Evolutionary conservation across 176 grass and related monocot genomes (phyloP).

Genomic region (Elaeis guineensis): DNA sequence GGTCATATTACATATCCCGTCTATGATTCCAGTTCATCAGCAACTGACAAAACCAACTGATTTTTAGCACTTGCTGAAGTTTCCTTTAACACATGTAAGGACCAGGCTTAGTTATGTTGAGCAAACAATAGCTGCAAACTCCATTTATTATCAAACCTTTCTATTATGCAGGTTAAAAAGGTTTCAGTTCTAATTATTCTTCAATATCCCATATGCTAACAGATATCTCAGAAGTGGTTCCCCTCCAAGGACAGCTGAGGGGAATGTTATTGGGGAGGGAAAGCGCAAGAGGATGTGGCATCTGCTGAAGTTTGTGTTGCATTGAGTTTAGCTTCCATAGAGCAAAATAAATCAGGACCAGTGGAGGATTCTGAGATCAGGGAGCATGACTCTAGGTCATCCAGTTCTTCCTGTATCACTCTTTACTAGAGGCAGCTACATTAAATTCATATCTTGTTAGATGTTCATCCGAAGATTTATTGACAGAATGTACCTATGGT

Average conservation of each 20-base stretch:
- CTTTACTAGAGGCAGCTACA: background rate
- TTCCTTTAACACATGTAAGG: constrained; percentile 29
- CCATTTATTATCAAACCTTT: too few species aligned
- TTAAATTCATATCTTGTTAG: too few species aligned
- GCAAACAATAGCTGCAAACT: too few species aligned
- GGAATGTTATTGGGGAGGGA: too few species aligned
- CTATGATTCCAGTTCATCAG: constrained; percentile 38
- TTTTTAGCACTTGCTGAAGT: constrained; percentile 23
- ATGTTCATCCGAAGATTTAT: too few species aligned
- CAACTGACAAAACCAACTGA: constrained; percentile 31
- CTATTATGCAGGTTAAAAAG: too few species aligned
- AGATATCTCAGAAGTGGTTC: constrained; percentile 4
- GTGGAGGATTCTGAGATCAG: constrained; percentile 21
- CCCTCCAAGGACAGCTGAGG: background rate
- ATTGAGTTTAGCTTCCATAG: constrained; percentile 25
- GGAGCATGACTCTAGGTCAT: constrained; percentile 8
- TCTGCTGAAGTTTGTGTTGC: constrained; percentile 3
- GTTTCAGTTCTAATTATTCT: too few species aligned
- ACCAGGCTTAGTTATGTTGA: background rate
- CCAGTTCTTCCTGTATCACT: background rate
- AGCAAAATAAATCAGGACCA: constrained; percentile 13
- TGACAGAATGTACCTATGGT: too few species aligned
- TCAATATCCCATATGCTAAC: too few species aligned
- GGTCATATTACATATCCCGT: constrained; percentile 28
- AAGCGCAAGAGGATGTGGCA: too few species aligned